phyloP scores from a whole-genome alignment of 176 grass and related monocot genomes.

The Canna indica region DNA sequence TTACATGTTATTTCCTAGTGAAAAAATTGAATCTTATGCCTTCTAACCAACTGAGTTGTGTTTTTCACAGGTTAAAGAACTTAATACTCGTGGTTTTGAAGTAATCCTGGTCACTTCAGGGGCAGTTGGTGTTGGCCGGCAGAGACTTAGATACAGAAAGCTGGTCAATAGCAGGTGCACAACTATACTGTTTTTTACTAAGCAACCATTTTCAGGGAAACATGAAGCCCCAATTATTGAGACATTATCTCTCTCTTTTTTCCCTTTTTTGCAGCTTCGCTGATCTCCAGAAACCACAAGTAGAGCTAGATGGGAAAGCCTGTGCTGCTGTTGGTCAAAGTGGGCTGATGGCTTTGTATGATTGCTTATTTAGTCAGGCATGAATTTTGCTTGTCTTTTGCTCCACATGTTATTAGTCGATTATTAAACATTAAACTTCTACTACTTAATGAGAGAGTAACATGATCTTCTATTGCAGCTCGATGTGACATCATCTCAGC shows the following conservation, averaged over 20 bases:
- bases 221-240: not conserved
- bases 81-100: conserved; percentile 66
- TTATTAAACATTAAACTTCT: not conserved
- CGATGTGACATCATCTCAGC: conserved; percentile 82
- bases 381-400: conserved; percentile 21
- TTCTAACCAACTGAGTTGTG: not conserved
- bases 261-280: conserved; percentile 44
- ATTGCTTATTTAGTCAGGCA: conserved; percentile 82
- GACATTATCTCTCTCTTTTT: not conserved
- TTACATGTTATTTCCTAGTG: not conserved
- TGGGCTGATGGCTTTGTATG: conserved; percentile 92
- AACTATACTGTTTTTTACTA: not conserved
- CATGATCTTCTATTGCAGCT: conserved; percentile 45
- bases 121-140: conserved; percentile 80
- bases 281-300: conserved; percentile 89
- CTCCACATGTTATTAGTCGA: not conserved
- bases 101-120: conserved; percentile 92
- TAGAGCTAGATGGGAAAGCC: conserved; percentile 86
- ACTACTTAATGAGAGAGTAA: not conserved
- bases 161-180: conserved; percentile 64
- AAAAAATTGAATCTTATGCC: conserved; percentile 9
- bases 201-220: not conserved
- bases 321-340: conserved; percentile 90
- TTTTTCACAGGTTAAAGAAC: conserved; percentile 62
- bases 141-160: conserved; percentile 69